Evolutionary conservation across 495 filamentous ascomycete species (phyloP).

Genomic region (Annulohypoxylon moriforme): DNA sequence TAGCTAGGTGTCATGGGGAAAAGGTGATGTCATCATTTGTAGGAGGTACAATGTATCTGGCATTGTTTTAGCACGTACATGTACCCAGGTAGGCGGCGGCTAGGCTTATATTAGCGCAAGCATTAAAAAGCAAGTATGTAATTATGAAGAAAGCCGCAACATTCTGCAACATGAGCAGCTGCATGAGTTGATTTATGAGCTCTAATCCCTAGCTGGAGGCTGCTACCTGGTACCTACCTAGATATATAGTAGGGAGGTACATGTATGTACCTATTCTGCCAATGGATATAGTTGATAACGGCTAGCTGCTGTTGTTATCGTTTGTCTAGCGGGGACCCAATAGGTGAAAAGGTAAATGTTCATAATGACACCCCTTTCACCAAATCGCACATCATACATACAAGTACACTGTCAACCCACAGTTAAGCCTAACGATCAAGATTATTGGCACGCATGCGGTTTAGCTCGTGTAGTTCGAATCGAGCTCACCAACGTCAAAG

Average conservation of each 20-base stretch:
- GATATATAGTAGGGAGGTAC: background rate
- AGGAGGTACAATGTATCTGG: background rate
- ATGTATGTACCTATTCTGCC: background rate
- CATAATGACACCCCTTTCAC: constrained; percentile 17
- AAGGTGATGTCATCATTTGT: constrained; percentile 11
- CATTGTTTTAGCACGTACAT: background rate
- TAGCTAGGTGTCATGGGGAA: background rate
- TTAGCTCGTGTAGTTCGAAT: background rate
- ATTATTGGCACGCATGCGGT: background rate
- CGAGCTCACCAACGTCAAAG: too few relatives aligned
- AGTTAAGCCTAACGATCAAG: background rate
- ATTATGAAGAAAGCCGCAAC: constrained; percentile 5
- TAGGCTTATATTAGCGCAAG: background rate
- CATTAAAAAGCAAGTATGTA: background rate
- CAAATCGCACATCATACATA: constrained; percentile 32
- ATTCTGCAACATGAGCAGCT: background rate
- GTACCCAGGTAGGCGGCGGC: background rate
- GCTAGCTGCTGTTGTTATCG: constrained; percentile 1
- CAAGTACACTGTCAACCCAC: too few relatives aligned
- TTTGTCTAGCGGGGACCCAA: background rate
- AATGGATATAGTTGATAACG: background rate
- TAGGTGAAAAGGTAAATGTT: background rate
- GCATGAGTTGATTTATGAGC: constrained; percentile 5
- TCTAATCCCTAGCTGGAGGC: background rate
- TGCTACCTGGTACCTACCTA: too few relatives aligned